Conservation (phyloP, 768 basidiomycete species). For the Krasilnikovozyma curviuscula region DNA sequence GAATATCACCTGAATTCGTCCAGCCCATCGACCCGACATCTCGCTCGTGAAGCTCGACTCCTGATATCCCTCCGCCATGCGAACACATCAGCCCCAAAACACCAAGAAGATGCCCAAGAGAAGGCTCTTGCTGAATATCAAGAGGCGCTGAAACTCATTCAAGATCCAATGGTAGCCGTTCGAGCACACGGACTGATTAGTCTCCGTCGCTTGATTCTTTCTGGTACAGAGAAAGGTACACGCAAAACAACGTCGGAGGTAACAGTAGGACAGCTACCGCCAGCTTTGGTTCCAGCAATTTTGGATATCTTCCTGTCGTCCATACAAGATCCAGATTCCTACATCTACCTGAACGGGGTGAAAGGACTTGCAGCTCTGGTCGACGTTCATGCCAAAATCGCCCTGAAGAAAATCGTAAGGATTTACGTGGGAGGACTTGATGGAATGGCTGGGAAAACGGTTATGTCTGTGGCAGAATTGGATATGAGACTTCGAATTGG, state of each 20-base stretch:
- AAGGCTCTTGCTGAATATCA: slow-evolving; percentile 48
- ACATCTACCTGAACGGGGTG: slow-evolving; percentile 78
- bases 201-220: slow-evolving; percentile 53
- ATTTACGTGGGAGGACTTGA: slow-evolving; percentile 32
- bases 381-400: slow-evolving; percentile 52
- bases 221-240: slow-evolving; percentile 21
- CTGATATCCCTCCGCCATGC: slow-evolving; percentile 54
- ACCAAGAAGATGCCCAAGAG: background rate
- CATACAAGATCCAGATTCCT: slow-evolving; percentile 83
- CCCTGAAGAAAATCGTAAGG: slow-evolving; percentile 45
- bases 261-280: slow-evolving; percentile 26
- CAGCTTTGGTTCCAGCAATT: slow-evolving; percentile 59
- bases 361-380: slow-evolving; percentile 78
- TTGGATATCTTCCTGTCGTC: slow-evolving; percentile 69
- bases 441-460: slow-evolving; percentile 31
- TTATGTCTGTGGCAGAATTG: slow-evolving; percentile 42
- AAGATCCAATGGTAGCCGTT: slow-evolving; percentile 82
- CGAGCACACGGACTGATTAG: slow-evolving; percentile 77
- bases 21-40: slow-evolving; percentile 35
- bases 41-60: slow-evolving; percentile 61
- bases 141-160: slow-evolving; percentile 64
- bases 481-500: slow-evolving; percentile 59
- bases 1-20: slow-evolving; percentile 36
- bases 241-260: slow-evolving; percentile 6
- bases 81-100: background rate